Evolutionary conservation across 2,329 filamentous ascomycete genomes (phyloP), one percentile per base, ranked within the genome.

Genomic region (Harringtonia lauricola): DNA sequence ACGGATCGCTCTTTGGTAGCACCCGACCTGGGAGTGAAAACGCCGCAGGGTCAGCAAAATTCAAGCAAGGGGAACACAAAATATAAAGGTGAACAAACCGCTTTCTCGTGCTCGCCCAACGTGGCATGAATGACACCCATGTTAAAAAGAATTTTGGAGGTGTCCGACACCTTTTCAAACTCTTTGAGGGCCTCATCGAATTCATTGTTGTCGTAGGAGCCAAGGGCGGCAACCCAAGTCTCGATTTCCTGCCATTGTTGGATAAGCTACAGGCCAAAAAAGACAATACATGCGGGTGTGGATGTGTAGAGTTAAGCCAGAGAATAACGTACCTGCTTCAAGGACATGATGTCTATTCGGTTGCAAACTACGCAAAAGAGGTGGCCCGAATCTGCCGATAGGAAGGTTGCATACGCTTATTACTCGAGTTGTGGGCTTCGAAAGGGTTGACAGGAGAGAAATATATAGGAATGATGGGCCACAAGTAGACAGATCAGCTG

Each of bases 111-210:
- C 61, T 96, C 88, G 54, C 92, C 92, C 17, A 98, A 72, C 0
- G 92, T 96, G 33, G 92, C 92, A 68, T 95, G 86, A 55, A 98
- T 96, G 33, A 98, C 90, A 54, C 92, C 92, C 64, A 90, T 94
- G 59, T 98, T 98, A 72, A 98, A 98, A 49, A 95, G 72, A 50
- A 98, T 98, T 71, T 95, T 96, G 54, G 92, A 95, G 0, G 92
- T 98, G 61, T 96, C 92, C 49, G 84, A 75, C 57, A 98, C 95
- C 54, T 73, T 77, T 50, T 86, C 84, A 59, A 98, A 96, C 48
- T 85, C 78, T 54, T 72, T 76, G 50, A 96, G 67, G 24, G 92
- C 81, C 52, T 90, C 84, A 57, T 96, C 90, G 65, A 94, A 96
- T 59, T 98, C 87, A 66, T 95, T 94, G 67, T 90, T 92, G 67